Evolutionary conservation across 805 yeast genomes (phyloP), one percentile per base, ranked within the genome.

Genomic region (Candida coquimbonensis): DNA sequence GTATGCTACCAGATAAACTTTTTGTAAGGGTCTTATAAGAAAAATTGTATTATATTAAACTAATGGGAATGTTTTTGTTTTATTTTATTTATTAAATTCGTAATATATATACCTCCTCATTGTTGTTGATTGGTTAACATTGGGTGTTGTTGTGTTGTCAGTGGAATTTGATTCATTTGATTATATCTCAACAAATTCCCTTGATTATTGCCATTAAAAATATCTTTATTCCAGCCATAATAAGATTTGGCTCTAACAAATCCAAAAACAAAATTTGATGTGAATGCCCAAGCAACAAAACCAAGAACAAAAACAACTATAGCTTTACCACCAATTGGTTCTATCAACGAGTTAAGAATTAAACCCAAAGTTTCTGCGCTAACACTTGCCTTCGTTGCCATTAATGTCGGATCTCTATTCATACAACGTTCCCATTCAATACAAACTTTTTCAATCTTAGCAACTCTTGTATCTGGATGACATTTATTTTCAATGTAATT

Each of bases 311-410:
- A 55, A 4, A 80, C 70, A 5, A 70, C 32, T 39, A 80, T 67
- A 17, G 83, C 77, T 57, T 82, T 80, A 50, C 73, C 63, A 4
- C 87, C 81, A 38, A 85, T 70, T 0, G 88, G 89, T 51, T 83
- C 87, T 17, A 83, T 68, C 45, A 84, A 67, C 0, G 83, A 75
- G 53, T 82, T 81, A 11, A 83, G 53, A 14, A 83, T 66, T 41
- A 76, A 63, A 0, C 89, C 90, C 3, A 84, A 53, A 0, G 83
- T 74, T 45, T 77, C 79, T 1, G 87, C 86, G 48, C 80, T 74
- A 12, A 83, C 66, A 38, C 73, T 69, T 1, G 87, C 71, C 53
- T 79, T 73, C 4, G 81, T 78, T 1, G 72, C 67, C 32, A 63
- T 61, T 9, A 58, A 49, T 8, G 45, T 61, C 51, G 55, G 70